Base-by-base conservation (phyloP, 495 filamentous ascomycete genomes). In the Penicillium maclennaniae region DNA sequence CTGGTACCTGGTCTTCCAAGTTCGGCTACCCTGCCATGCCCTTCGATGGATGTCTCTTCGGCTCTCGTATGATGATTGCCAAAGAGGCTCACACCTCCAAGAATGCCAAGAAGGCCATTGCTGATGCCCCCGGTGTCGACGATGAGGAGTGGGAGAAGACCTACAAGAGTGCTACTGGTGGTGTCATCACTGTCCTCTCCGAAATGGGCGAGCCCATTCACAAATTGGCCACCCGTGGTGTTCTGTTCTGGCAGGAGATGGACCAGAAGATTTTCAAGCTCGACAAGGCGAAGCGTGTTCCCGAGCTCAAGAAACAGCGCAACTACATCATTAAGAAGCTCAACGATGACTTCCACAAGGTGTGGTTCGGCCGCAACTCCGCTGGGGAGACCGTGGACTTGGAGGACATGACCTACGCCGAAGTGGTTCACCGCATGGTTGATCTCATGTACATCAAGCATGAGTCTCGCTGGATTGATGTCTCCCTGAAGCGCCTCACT, bases 191-290 rank as follows among this genome's bases (percentile, higher is more conserved):
- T n/a, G 92, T 98, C 38, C 78, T 89, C 49, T 98, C 93, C 6
- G 93, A 98, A 69, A 98, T 98, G 93, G 93, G 93, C 36, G 93
- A 98, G 75, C 93, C 93, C 9, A 98, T 98, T 55, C 93, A 98
- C 77, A 97, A 97, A 73, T 79, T 98, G 52, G 93, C 93, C 20
- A 98, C 93, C 21, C 83, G 93, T 40, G 93, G 93, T 77, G 91
- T 98, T 26, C 74, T 81, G 39, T 93, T 98, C 72, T 98, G 93
- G 93, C 86, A 90, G 50, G 93, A 98, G 69, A 95, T 98, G 89
- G 93, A 98, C 60, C 82, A 89, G 67, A 96, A 92, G 66, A 96
- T 98, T 59, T 98, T 98, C 81, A 89, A 85, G 70, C 78, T 98
- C 19, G 91, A 96, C 70, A 95, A 95, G 72, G 88, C 88, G 48